Percentiles rank a stretch among this genome's conserved stretches.
Evolutionary conservation across 2,329 filamentous ascomycete genomes (phyloP).

Genomic region (Sarocladium strictum): DNA sequence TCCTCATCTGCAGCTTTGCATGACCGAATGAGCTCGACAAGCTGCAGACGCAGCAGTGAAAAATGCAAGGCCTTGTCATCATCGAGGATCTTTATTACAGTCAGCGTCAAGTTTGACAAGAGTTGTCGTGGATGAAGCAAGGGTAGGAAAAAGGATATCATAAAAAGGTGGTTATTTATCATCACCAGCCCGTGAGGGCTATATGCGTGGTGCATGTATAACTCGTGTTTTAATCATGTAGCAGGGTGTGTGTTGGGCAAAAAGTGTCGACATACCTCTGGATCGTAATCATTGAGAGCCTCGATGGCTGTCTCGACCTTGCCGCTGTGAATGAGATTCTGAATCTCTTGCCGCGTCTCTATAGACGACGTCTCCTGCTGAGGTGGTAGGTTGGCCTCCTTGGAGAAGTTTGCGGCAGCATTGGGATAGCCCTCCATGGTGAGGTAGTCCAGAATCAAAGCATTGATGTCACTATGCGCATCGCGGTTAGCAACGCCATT

Average conservation of each 20-base stretch:
- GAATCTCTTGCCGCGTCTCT: slow-evolving; percentile 72
- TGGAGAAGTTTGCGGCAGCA: slow-evolving; percentile 87
- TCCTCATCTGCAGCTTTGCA: slow-evolving; percentile 65
- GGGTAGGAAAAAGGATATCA: slow-evolving; percentile 19
- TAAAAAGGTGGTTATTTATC: slow-evolving; percentile 67
- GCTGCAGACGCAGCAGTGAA: slow-evolving; percentile 78
- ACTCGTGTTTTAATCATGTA: slow-evolving; percentile 85
- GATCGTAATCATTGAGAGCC: slow-evolving; percentile 81
- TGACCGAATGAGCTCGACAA: slow-evolving; percentile 84
- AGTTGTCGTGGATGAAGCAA: background rate
- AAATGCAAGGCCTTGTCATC: slow-evolving; percentile 80
- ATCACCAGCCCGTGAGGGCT: slow-evolving; percentile 75
- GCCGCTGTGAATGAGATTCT: slow-evolving; percentile 77
- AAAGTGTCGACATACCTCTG: slow-evolving; percentile 63
- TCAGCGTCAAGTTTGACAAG: slow-evolving; percentile 18
- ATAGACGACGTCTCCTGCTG: slow-evolving; percentile 70
- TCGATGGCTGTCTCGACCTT: slow-evolving; percentile 82
- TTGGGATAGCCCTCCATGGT: slow-evolving; percentile 92
- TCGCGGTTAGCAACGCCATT: slow-evolving; percentile 20
- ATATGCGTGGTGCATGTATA: slow-evolving; percentile 99
- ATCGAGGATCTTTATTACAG: slow-evolving; percentile 70
- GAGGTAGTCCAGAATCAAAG: slow-evolving; percentile 91
- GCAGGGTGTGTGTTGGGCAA: slow-evolving; percentile 23
- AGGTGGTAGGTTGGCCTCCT: slow-evolving; percentile 80
- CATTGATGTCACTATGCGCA: slow-evolving; percentile 82